Evolutionary conservation across 805 yeast species (phyloP), one percentile per base, ranked within the genome.

Genomic region (Candida boidinii): DNA sequence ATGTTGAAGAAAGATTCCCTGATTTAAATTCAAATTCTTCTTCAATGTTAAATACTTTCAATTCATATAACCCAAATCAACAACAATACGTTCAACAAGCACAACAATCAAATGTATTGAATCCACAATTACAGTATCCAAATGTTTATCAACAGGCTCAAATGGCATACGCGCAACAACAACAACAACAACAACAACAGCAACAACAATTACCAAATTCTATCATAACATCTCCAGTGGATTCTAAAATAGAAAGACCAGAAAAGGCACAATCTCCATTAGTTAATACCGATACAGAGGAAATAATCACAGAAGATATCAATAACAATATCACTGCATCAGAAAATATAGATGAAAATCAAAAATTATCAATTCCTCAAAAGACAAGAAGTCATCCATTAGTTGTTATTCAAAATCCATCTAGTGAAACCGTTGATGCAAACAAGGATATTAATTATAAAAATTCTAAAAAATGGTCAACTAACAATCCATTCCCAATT

Each of bases 1-100:
- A 67, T 22, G 70, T 66, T 2, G 78, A 70, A 43, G 67, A 67
- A 36, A 52, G 78, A 30, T 74, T 63, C 42, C 80, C 55, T 5
- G 48, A 39, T 20, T 18, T 45, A 10, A 39, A 34, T 13, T n/a
- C n/a, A n/a, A n/a, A n/a, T n/a, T n/a, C n/a, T n/a, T n/a, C n/a
- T n/a, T n/a, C n/a, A n/a, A n/a, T n/a, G n/a, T n/a, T n/a, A n/a
- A n/a, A n/a, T n/a, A n/a, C n/a, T n/a, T n/a, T n/a, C n/a, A n/a
- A n/a, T n/a, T n/a, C n/a, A n/a, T n/a, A n/a, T n/a, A n/a, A n/a
- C n/a, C n/a, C n/a, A n/a, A n/a, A 26, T 10, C 29, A 31, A 8
- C 30, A 26, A 3, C 30, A 34, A 27, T 16, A 31, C 26, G 16
- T 14, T 18, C 16, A 20, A 29, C 15, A 11, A 15, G 27, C 12